Evolutionary conservation across 345 rosid genomes (phyloP).

Genomic region (Eutrema heterophyllum): DNA sequence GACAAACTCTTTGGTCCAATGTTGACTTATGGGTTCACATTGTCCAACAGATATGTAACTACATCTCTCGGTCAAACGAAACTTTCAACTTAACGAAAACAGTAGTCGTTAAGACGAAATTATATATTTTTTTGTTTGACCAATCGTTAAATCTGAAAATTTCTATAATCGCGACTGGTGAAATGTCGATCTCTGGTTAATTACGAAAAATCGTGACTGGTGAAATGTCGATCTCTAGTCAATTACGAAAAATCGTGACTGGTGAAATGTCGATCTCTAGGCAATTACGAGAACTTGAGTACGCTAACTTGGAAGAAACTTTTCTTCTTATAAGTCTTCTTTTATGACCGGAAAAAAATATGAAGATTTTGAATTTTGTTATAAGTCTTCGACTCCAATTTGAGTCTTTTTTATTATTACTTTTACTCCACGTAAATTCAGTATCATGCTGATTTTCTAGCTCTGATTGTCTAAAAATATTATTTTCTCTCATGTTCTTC

Average conservation of each 20-base stretch:
- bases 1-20: background rate
- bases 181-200: background rate
- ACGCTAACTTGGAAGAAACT: no score
- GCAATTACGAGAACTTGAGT: background rate
- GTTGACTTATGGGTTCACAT: conserved; percentile 6
- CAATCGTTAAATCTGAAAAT: background rate
- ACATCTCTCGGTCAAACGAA: background rate
- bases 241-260: background rate
- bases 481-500: background rate
- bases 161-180: background rate
- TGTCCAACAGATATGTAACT: background rate
- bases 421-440: background rate
- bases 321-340: no score
- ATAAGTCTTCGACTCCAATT: background rate
- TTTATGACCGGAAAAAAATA: background rate
- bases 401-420: background rate
- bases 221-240: background rate
- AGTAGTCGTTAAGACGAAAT: background rate
- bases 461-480: background rate
- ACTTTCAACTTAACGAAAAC: background rate
- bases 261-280: background rate
- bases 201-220: background rate
- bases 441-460: background rate
- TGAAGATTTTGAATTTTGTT: background rate
- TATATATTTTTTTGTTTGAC: no score